Base-by-base conservation (phyloP, 2,329 filamentous ascomycete genomes). In the Fonsecaea monophora region DNA sequence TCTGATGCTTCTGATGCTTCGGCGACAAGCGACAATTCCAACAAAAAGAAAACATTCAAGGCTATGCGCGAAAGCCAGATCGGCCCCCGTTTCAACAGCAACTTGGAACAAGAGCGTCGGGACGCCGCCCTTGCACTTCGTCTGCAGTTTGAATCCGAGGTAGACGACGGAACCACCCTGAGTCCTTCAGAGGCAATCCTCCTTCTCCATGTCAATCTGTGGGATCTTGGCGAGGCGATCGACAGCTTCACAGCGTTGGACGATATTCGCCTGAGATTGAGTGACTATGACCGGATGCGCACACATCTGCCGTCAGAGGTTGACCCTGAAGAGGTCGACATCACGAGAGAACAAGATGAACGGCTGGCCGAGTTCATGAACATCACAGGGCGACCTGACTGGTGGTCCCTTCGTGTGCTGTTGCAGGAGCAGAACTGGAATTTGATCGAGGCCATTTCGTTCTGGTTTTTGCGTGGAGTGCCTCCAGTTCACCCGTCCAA, bases 351-450 rank as follows among this genome's bases (percentile, higher is more conserved):
- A 35, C 65, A 64, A 38, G 64, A 67, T 45, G 66, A 70, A 57
- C 64, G 68, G 42, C 66, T 70, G 9, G 68, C 68, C 1, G 45
- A 60, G 32, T 56, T 70, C 55, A 57, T 70, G 25, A 66, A 64
- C 35, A 64, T 68, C 34, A 70, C 68, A 8, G 66, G 53, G 32
- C 64, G 68, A 32, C 53, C 63, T 12, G 68, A 70, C 34, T 70
- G 66, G 63, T 56, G 38, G 37, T 66, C 66, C 8, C 34, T 68
- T 42, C 30, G 42, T 18, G 15, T 50, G 4, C 25, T 30, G 21
- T 58, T 68, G 18, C n/a, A 65, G 38, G 21, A 38, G 3, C 34
- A n/a, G 8, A n/a, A 60, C 13, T 70, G 56, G 55, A 53, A 70
- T 53, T 40, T 70, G 13, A 58, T 70, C 9, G 42, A 42, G 21